Evolutionary conservation across 75 land plant species (phyloP), one percentile per base, ranked within the genome.

Genomic region (Sequoia sempervirens): DNA sequence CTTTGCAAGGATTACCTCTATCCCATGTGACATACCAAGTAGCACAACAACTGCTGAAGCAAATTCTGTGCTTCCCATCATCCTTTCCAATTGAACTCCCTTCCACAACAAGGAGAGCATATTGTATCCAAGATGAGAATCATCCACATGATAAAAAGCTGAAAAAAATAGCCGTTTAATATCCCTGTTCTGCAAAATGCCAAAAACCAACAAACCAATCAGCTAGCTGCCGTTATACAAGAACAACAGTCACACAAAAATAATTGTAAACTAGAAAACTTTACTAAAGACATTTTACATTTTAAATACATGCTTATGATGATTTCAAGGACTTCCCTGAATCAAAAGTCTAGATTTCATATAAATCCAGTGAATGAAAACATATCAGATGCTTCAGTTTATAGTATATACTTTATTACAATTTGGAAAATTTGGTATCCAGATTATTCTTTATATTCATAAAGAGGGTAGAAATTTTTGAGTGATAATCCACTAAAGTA

Each of bases 71-170:
- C 99, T 96, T 50, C 97, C 97, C 95, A 92, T 93, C 47, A 88
- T 84, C 10, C 86, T 92, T 83, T 96, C 99, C 83, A 96, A 84
- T 78, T 95, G 97, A 53, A 95, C 92, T 20, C 99, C 99, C 82
- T 96, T 93, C 99, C 97, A 93, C 87, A 96, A 75, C 7, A 96
- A 91, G 7, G 99, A 96, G 61, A 90, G 61, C 99, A 96, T 96
- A 87, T 96, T 96, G 90, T 95, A 95, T 38, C 95, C 87, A 61
- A 96, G 86, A 84, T 96, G 99, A 17, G 97, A 36, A 70, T 96
- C 99, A 75, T 90, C 90, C 54, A 86, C 76, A 84, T 96, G 97
- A 84, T 95, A 96, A 85, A 96, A 96, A 43, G 96, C 88, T 15
- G 99, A 96, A 40, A 96, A 78, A 43, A 93, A 83, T 61, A 93